Percentiles rank a stretch among this genome's conserved stretches.
phyloP scores from a whole-genome alignment of 2,329 filamentous ascomycete species.

The Colletotrichum orbiculare region DNA sequence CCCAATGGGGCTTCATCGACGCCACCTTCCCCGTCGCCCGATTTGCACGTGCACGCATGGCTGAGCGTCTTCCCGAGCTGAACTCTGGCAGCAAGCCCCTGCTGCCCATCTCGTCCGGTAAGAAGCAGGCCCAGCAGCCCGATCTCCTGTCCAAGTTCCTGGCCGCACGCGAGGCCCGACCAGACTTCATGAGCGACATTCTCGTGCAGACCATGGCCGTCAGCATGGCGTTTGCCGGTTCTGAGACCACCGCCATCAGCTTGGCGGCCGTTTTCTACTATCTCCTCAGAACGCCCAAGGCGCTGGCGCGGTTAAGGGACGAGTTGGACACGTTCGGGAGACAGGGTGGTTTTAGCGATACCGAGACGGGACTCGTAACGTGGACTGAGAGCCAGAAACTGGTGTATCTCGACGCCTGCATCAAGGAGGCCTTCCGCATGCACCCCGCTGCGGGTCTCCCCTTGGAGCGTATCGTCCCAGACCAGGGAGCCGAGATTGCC shows the following conservation, averaged over 20 bases:
- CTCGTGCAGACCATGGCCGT: slow-evolving; percentile 78
- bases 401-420: slow-evolving; percentile 79
- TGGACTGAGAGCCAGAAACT: slow-evolving; percentile 77
- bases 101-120: slow-evolving; percentile 50
- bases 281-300: slow-evolving; percentile 71
- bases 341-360: slow-evolving; percentile 61
- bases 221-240: slow-evolving; percentile 80
- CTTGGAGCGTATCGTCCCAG: slow-evolving; percentile 78
- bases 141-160: slow-evolving; percentile 80
- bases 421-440: slow-evolving; percentile 82
- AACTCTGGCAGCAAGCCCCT: slow-evolving; percentile 46
- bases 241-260: slow-evolving; percentile 83
- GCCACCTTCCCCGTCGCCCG: slow-evolving; percentile 77
- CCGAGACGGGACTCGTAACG: slow-evolving; percentile 70
- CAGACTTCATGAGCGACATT: slow-evolving; percentile 77
- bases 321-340: slow-evolving; percentile 72
- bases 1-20: slow-evolving; percentile 74
- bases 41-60: slow-evolving; percentile 77
- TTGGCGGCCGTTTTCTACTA: slow-evolving; percentile 80
- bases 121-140: slow-evolving; percentile 53
- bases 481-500: slow-evolving; percentile 70
- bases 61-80: slow-evolving; percentile 68
- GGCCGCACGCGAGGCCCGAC: slow-evolving; percentile 73
- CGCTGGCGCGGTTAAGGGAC: slow-evolving; percentile 64
- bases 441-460: slow-evolving; percentile 80